phyloP scores from a whole-genome alignment of 257 asterid species.

The Gentiana macrophylla region DNA sequence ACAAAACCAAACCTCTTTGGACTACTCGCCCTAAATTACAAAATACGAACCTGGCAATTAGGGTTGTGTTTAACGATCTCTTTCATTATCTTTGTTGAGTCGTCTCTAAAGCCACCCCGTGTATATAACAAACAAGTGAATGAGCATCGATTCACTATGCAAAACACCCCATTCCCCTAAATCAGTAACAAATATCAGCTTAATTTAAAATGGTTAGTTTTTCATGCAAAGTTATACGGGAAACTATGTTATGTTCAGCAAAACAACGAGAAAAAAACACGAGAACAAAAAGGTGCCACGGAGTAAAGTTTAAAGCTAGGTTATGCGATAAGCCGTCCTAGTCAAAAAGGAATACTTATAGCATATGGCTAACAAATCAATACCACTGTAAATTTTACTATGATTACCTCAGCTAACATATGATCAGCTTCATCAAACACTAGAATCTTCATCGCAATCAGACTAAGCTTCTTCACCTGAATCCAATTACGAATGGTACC shows the following conservation, averaged over 20 bases:
- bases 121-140: not conserved
- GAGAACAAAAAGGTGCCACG: too few relatives aligned
- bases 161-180: too few relatives aligned
- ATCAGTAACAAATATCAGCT: too few relatives aligned
- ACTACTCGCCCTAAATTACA: not conserved
- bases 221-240: too few relatives aligned
- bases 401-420: slow-evolving; percentile 75
- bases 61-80: slow-evolving; percentile 33
- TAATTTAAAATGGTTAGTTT: too few relatives aligned
- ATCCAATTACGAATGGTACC: slow-evolving; percentile 77
- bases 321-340: too few relatives aligned
- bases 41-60: slow-evolving; percentile 65
- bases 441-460: slow-evolving; percentile 70
- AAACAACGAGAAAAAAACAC: too few relatives aligned
- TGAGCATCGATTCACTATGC: not conserved
- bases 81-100: slow-evolving; percentile 63
- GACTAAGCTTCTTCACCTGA: slow-evolving; percentile 51
- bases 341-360: too few relatives aligned
- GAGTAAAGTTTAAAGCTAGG: too few relatives aligned
- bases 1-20: not conserved
- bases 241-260: too few relatives aligned
- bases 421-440: slow-evolving; percentile 98
- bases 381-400: too few relatives aligned
- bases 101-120: slow-evolving; percentile 82
- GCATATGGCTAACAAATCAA: too few relatives aligned